phyloP scores from a whole-genome alignment of 2,329 filamentous ascomycete species.

The Aspergillus vadensis region DNA sequence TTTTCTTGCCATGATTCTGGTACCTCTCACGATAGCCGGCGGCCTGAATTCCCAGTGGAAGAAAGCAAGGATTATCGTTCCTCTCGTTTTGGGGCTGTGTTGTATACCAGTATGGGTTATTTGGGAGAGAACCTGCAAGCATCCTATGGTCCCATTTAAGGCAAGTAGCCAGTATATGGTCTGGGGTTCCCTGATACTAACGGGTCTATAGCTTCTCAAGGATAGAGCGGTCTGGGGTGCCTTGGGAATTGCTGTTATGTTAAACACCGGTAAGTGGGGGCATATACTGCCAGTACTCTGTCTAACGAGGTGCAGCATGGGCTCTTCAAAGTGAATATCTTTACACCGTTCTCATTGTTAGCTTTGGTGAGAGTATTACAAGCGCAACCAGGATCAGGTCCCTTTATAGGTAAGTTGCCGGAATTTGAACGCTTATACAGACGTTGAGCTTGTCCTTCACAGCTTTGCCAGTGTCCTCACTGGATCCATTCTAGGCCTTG shows the following conservation, averaged over 20 bases:
- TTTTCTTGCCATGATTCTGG: constrained; percentile 55
- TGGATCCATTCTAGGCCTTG: constrained; percentile 58
- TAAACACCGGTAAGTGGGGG: constrained; percentile 32
- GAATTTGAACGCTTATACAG: background rate
- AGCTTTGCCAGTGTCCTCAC: constrained; percentile 58
- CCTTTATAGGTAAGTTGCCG: constrained; percentile 53
- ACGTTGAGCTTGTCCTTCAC: background rate
- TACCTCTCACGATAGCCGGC: constrained; percentile 61
- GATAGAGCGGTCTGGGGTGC: constrained; percentile 67
- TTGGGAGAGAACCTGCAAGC: constrained; percentile 57
- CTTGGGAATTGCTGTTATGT: constrained; percentile 55
- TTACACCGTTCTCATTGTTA: constrained; percentile 63
- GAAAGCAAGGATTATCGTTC: constrained; percentile 53
- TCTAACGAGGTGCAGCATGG: constrained; percentile 48
- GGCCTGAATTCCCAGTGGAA: constrained; percentile 53
- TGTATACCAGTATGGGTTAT: constrained; percentile 53
- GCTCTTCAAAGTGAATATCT: constrained; percentile 66
- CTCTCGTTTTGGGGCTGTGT: constrained; percentile 54
- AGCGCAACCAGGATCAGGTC: constrained; percentile 62
- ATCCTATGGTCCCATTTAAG: constrained; percentile 61
- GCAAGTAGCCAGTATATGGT: constrained; percentile 19
- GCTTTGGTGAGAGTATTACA: constrained; percentile 60
- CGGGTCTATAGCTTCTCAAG: constrained; percentile 51
- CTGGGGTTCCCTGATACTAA: background rate
- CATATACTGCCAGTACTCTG: constrained; percentile 19